phyloP scores from a whole-genome alignment of 1,284 basidiomycete species.

The Ceratobasidium sp. region DNA sequence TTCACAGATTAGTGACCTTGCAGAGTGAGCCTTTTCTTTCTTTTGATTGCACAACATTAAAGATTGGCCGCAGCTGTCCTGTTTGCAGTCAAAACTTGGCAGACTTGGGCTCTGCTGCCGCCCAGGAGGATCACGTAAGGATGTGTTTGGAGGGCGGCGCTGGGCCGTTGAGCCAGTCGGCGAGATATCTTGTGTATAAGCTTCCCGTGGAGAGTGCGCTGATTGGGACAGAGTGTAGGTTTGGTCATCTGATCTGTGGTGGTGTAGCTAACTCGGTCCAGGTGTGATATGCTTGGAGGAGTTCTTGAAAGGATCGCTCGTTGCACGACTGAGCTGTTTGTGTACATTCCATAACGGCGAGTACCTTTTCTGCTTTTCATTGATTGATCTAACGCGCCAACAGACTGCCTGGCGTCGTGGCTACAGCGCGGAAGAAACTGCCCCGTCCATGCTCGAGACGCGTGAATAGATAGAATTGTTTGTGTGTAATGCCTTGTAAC shows the following conservation, averaged over 20 bases:
- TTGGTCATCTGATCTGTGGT: conserved; percentile 1
- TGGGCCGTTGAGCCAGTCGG: conserved; percentile 67
- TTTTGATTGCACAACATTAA: no score
- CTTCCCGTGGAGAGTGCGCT: conserved; percentile 74
- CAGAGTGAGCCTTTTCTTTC: conserved; percentile 79
- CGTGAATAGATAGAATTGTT: conserved; percentile 32
- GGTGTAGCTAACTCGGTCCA: conserved; percentile 47
- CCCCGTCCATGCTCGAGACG: conserved; percentile 79
- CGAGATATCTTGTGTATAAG: conserved; percentile 82
- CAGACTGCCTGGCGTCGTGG: conserved; percentile 86
- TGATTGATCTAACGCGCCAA: conserved; percentile 39
- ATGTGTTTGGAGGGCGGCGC: conserved; percentile 76
- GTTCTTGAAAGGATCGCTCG: conserved; percentile 73
- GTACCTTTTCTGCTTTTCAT: conserved; percentile 46
- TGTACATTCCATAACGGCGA: conserved; percentile 88
- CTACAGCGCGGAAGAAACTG: conserved; percentile 83
- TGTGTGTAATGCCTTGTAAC: conserved; percentile 19
- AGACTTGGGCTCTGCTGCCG: conserved; percentile 65
- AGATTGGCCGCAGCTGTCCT: conserved; percentile 88
- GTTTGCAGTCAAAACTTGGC: conserved; percentile 80
- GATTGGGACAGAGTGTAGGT: conserved; percentile 78
- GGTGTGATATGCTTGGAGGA: conserved; percentile 91
- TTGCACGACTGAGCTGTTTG: conserved; percentile 87
- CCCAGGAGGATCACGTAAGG: conserved; percentile 84
- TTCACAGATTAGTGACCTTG: conserved; percentile 86